phyloP scores from a whole-genome alignment of 345 rosid species.

The Turnera subulata region DNA sequence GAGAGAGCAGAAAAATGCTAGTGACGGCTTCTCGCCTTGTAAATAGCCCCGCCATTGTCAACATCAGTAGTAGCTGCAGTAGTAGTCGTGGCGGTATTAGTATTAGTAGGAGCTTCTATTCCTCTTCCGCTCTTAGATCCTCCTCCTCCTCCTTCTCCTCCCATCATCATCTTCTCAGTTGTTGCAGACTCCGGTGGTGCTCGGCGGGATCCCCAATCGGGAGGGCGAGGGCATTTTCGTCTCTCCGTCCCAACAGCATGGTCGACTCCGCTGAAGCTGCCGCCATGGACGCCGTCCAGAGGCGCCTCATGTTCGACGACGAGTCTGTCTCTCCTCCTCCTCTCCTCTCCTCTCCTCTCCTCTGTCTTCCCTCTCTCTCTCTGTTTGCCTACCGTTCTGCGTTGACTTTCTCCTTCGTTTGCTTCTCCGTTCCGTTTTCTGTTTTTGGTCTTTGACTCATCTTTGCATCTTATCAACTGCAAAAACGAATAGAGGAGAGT shows the following conservation, averaged over 20 bases:
- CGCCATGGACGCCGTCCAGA: conserved; percentile 96
- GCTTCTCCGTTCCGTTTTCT: neutral
- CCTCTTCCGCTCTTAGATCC: conserved; percentile 9
- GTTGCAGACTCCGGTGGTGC: neutral
- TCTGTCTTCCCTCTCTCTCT: neutral
- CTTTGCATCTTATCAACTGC: neutral
- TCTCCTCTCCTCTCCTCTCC: neutral
- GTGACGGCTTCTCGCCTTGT: conserved; percentile 18
- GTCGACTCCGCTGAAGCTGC: conserved; percentile 49
- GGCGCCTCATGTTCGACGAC: conserved; percentile 98
- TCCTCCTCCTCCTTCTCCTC: conserved; percentile 10
- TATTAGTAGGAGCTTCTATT: no score
- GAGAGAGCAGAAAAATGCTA: no score
- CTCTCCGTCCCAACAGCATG: conserved; percentile 37
- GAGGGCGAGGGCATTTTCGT: conserved; percentile 28
- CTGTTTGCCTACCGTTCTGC: neutral
- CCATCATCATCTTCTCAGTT: conserved; percentile 2
- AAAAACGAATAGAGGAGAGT: neutral
- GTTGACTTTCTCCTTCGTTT: neutral
- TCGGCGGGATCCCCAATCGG: conserved; percentile 4
- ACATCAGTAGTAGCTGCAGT: no score
- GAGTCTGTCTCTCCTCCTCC: conserved; percentile 40
- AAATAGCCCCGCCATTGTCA: conserved; percentile 8
- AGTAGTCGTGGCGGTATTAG: no score
- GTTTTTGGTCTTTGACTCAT: neutral